Conservation (phyloP, 2,329 filamentous ascomycete genomes). For the Alternaria brassicae region DNA sequence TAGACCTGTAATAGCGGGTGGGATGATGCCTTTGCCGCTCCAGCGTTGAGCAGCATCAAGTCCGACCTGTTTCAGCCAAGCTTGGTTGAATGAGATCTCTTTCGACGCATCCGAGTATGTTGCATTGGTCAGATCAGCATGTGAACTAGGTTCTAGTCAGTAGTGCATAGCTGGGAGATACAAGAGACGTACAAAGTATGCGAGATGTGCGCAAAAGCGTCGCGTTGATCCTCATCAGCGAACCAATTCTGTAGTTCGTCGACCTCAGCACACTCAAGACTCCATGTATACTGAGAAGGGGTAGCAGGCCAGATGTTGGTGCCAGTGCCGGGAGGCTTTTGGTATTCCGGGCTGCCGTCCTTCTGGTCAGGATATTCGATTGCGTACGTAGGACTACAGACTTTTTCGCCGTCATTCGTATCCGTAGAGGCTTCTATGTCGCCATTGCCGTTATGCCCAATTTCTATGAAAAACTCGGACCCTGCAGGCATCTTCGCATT, state of each 20-base stretch:
- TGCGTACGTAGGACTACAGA: slow-evolving; percentile 42
- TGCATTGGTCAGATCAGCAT: slow-evolving; percentile 65
- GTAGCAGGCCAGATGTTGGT: slow-evolving; percentile 50
- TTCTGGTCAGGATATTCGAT: slow-evolving; percentile 52
- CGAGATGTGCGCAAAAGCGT: slow-evolving; percentile 65
- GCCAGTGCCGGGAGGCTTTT: slow-evolving; percentile 53
- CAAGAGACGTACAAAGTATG: slow-evolving; percentile 61
- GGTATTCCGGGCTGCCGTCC: slow-evolving; percentile 53
- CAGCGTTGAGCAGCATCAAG: slow-evolving; percentile 57
- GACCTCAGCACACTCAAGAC: slow-evolving; percentile 56
- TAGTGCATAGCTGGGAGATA: neutral
- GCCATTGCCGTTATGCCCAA: slow-evolving; percentile 50
- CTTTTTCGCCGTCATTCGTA: slow-evolving; percentile 25
- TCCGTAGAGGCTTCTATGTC: slow-evolving; percentile 47
- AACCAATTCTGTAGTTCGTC: slow-evolving; percentile 65
- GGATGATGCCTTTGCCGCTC: slow-evolving; percentile 64
- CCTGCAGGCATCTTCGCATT: slow-evolving; percentile 44
- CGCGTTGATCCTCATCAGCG: slow-evolving; percentile 56
- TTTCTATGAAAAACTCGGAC: slow-evolving; percentile 48
- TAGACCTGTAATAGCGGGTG: slow-evolving; percentile 68
- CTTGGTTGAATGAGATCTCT: slow-evolving; percentile 67
- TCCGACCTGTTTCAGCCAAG: slow-evolving; percentile 63
- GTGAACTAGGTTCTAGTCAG: slow-evolving; percentile 50
- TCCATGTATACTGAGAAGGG: slow-evolving; percentile 58
- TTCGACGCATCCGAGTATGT: slow-evolving; percentile 64